phyloP scores from a whole-genome alignment of 169 alveolate species.

The Cryptosporidium canis region DNA sequence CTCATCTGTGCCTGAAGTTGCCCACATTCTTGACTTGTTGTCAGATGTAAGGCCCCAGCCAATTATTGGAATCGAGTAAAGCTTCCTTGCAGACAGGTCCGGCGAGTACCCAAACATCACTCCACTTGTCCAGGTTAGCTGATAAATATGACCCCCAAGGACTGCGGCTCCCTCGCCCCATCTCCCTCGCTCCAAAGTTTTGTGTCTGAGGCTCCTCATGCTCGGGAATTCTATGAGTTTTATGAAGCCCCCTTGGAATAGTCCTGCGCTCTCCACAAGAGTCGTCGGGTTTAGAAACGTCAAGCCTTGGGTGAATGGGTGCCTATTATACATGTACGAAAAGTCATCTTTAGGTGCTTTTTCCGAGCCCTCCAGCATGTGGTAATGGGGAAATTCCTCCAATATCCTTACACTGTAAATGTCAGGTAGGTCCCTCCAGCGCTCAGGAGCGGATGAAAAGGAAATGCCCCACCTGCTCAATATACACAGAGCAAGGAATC shows the following conservation, averaged over 20 bases:
- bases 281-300: conserved; percentile 28
- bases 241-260: conserved; percentile 39
- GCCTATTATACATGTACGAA: background rate
- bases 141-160: background rate
- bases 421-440: background rate
- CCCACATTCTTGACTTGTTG: conserved; percentile 25
- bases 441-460: background rate
- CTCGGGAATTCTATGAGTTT: conserved; percentile 49
- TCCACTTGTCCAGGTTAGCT: conserved; percentile 49
- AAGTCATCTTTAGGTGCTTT: background rate
- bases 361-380: background rate
- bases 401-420: conserved; percentile 16
- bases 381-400: conserved; percentile 47
- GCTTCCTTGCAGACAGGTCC: conserved; percentile 3
- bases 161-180: conserved; percentile 65
- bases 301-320: conserved; percentile 61
- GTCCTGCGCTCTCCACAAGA: conserved; percentile 56
- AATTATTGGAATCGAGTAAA: conserved; percentile 14
- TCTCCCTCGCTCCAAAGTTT: background rate
- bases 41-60: conserved; percentile 71
- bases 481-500: background rate
- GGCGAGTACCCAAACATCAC: conserved; percentile 4
- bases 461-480: background rate
- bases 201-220: conserved; percentile 22
- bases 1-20: conserved; percentile 53